These are phyloP conservation scores for Coccomyxa sp. DNA, from an alignment of 139 green algal species.

Conservation along the genomic window DNA sequence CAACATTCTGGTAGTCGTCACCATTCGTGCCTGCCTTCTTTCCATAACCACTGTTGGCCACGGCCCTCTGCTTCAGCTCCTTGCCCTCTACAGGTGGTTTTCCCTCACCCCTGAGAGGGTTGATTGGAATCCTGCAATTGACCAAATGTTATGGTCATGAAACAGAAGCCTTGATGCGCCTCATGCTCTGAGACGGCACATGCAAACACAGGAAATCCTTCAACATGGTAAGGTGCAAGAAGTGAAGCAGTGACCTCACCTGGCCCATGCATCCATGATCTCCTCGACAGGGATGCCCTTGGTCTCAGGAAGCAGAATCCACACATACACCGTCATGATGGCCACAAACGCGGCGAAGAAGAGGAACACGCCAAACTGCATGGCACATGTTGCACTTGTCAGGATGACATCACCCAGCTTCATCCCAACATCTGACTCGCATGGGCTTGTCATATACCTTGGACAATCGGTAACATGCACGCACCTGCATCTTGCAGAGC, in stretches of 20 bases:
- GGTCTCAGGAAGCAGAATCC: conserved; percentile 53
- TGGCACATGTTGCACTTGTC: background rate
- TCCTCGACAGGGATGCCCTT: conserved; percentile 52
- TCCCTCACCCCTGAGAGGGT: too few relatives aligned
- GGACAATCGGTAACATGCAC: background rate
- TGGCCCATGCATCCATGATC: conserved; percentile 22
- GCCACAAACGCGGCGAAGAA: conserved; percentile 27
- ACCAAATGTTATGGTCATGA: too few relatives aligned
- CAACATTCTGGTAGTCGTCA: too few relatives aligned
- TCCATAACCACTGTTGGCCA: too few relatives aligned
- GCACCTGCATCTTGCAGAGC: conserved; percentile 19
- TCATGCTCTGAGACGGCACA: too few relatives aligned
- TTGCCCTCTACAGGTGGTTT: too few relatives aligned
- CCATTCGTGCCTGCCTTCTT: too few relatives aligned
- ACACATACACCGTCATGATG: conserved; percentile 48
- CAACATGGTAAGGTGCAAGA: too few relatives aligned
- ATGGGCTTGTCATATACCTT: background rate
- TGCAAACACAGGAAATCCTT: too few relatives aligned
- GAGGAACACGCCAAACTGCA: conserved; percentile 13
- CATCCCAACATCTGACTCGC: background rate
- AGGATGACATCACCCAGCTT: background rate
- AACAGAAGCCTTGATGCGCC: too few relatives aligned
- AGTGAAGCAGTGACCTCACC: background rate
- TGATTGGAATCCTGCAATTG: too few relatives aligned
- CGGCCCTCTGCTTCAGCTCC: too few relatives aligned